Conservation (phyloP, 2,329 filamentous ascomycete species). For the Talaromyces verruculosus region DNA sequence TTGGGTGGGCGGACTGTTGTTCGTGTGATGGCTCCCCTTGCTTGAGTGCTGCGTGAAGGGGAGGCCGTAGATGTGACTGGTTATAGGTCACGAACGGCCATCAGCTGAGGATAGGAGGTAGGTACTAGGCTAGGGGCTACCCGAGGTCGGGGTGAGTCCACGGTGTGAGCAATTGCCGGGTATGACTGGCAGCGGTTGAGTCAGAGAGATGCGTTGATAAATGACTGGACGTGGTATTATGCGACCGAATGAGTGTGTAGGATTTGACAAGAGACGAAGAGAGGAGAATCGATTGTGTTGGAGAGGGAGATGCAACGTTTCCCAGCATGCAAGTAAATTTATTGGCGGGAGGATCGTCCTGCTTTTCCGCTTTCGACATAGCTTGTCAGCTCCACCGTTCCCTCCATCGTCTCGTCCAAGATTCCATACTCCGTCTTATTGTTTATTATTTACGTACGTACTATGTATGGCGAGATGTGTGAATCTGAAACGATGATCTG, state of each 20-base stretch:
- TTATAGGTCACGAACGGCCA: conserved; percentile 19
- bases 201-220: neutral
- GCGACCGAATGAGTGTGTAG: neutral
- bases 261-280: neutral
- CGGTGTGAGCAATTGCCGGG: conserved; percentile 2
- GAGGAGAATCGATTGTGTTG: conserved; percentile 4
- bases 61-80: conserved; percentile 17
- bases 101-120: conserved; percentile 16
- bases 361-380: conserved; percentile 5
- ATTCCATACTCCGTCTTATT: neutral
- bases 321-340: neutral
- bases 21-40: conserved; percentile 18
- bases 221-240: neutral
- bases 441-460: neutral
- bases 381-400: conserved; percentile 1
- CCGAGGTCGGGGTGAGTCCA: conserved; percentile 10
- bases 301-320: conserved; percentile 7
- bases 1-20: conserved; percentile 27
- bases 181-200: neutral
- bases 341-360: conserved; percentile 8
- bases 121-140: conserved; percentile 15
- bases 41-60: conserved; percentile 18
- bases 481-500: conserved; percentile 5
- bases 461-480: neutral
- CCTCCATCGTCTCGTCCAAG: neutral